Conservation (phyloP, 495 filamentous ascomycete genomes). For the Aspergillus cavernicola region DNA sequence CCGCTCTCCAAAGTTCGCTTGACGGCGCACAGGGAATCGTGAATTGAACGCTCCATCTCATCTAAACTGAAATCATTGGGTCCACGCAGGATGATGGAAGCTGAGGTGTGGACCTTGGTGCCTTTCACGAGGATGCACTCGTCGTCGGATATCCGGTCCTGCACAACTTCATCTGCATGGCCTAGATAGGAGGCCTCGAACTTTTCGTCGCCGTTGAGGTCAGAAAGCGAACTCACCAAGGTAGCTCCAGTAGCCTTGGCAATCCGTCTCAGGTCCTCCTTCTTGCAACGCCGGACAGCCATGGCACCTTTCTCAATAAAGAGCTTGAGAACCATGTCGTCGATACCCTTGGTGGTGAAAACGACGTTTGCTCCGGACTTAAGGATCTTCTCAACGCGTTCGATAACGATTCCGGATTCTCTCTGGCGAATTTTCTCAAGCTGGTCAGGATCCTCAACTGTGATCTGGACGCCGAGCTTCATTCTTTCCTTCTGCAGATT, state of each 20-base stretch:
- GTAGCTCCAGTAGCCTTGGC: constrained; percentile 95
- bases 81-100: constrained; percentile 94
- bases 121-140: constrained; percentile 98
- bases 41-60: constrained; percentile 98
- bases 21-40: constrained; percentile 93
- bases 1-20: constrained; percentile 97
- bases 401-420: constrained; percentile 87
- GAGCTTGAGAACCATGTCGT: constrained; percentile 89
- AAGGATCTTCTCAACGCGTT: constrained; percentile 94
- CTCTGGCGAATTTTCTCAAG: constrained; percentile 93
- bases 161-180: constrained; percentile 87
- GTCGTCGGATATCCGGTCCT: constrained; percentile 97
- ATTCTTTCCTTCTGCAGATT: constrained; percentile 98
- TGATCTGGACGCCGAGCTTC: constrained; percentile 98
- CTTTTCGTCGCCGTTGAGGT: constrained; percentile 95
- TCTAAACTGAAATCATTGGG: constrained; percentile 96
- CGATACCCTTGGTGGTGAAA: constrained; percentile 96
- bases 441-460: constrained; percentile 93
- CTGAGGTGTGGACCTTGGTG: constrained; percentile 86
- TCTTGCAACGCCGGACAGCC: constrained; percentile 95
- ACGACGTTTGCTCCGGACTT: constrained; percentile 97
- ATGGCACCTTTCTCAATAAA: constrained; percentile 96
- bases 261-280: constrained; percentile 95
- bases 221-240: constrained; percentile 85
- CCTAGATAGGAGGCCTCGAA: constrained; percentile 89